These are phyloP conservation scores for Eucalyptus tenuipes DNA, from an alignment of 345 rosid species.

Conservation along the genomic window DNA sequence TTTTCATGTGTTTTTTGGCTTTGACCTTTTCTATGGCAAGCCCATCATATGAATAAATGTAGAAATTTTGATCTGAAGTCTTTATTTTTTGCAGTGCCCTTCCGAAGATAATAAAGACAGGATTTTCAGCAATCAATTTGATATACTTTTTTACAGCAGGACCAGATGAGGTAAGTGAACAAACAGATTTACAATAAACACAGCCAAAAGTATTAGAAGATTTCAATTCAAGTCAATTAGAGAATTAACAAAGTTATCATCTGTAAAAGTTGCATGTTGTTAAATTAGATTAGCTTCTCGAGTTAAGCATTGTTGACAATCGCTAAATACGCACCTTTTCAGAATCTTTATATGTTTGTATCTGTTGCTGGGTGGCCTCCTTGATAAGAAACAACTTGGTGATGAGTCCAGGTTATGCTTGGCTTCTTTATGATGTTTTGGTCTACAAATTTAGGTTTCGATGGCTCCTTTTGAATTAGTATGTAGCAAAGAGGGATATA, in stretches of 20 bases:
- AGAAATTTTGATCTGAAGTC: not conserved
- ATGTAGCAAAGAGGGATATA: not conserved
- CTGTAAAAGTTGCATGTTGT: not conserved
- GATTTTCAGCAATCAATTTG: conserved; percentile 91
- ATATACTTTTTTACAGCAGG: conserved; percentile 98
- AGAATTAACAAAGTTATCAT: not conserved
- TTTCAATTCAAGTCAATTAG: not conserved
- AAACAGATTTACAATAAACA: not conserved
- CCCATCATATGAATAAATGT: not conserved
- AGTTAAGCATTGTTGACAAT: not conserved
- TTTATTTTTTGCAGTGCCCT: conserved; percentile 54
- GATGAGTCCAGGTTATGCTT: not conserved
- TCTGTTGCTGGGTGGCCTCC: not conserved
- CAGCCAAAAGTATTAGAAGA: not conserved
- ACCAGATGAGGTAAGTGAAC: conserved; percentile 69
- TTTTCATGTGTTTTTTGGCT: not conserved
- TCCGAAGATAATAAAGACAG: conserved; percentile 94
- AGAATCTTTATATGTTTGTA: not conserved
- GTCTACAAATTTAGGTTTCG: not conserved
- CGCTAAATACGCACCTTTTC: not conserved
- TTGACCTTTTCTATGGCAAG: not conserved
- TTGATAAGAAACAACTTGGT: not conserved
- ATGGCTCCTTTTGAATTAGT: not conserved
- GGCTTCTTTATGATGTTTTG: not conserved
- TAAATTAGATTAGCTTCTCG: not conserved